These are phyloP conservation scores for Monosporascus sp. DNA, from an alignment of 2,329 filamentous ascomycete genomes.

Conservation along the genomic window DNA sequence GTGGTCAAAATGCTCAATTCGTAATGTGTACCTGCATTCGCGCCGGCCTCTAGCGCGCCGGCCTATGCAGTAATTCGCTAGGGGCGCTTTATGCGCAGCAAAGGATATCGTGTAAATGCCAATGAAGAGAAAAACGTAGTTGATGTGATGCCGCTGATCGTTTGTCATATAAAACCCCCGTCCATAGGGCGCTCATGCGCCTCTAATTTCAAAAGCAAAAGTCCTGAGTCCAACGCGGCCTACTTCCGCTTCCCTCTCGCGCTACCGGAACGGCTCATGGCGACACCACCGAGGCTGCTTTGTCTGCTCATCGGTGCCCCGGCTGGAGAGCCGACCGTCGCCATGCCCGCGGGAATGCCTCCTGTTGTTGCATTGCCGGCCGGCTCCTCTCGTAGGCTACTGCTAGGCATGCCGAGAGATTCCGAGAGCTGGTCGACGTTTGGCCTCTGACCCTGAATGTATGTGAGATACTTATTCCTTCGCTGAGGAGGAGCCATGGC, in stretches of 20 bases:
- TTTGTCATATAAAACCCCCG: neutral
- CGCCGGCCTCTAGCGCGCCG: neutral
- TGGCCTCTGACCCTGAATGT: conserved; percentile 37
- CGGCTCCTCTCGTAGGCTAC: conserved; percentile 37
- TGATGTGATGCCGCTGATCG: neutral
- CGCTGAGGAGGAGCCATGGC: conserved; percentile 44
- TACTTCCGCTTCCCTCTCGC: conserved; percentile 36
- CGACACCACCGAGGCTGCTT: conserved; percentile 48
- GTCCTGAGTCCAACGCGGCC: too few relatives aligned
- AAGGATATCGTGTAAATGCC: neutral
- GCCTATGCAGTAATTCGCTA: neutral
- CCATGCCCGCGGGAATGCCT: conserved; percentile 12
- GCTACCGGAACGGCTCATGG: conserved; percentile 51
- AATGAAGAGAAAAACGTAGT: neutral
- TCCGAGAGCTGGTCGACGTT: conserved; percentile 46
- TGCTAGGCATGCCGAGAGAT: conserved; percentile 42
- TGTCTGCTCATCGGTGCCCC: conserved; percentile 50
- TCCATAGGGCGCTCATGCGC: too few relatives aligned
- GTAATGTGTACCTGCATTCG: neutral
- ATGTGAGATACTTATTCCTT: conserved; percentile 43
- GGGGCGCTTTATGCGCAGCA: neutral
- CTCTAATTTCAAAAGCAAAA: too few relatives aligned
- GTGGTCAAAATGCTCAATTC: neutral
- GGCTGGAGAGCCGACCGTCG: conserved; percentile 20
- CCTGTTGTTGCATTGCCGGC: conserved; percentile 20